A percentile compares a stretch with the other conserved stretches of the same genome.
Evolutionary conservation across 2,329 filamentous ascomycete species (phyloP).

Genomic region (Aureobasidium leucospermi): DNA sequence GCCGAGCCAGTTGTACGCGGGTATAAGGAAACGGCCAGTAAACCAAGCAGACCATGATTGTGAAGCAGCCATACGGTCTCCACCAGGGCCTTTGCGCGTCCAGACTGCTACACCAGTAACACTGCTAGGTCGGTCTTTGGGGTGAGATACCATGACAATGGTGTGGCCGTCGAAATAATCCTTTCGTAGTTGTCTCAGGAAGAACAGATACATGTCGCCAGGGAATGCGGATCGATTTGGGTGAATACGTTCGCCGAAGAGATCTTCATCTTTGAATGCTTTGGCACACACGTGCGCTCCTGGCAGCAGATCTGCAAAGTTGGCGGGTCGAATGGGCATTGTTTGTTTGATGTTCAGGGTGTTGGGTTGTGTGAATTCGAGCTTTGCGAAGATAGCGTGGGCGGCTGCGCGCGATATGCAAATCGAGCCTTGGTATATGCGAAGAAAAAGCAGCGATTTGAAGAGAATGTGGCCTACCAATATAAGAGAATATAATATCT

Average conservation of each 20-base stretch:
- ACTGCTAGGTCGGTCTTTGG: background rate
- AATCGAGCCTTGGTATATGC: background rate
- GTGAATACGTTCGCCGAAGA: constrained; percentile 22
- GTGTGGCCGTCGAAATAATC: constrained; percentile 7
- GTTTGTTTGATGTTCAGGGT: background rate
- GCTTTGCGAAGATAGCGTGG: no score
- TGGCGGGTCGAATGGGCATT: constrained; percentile 23
- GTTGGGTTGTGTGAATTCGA: background rate
- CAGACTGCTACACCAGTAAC: constrained; percentile 24
- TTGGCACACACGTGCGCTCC: constrained; percentile 20
- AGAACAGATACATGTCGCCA: constrained; percentile 22
- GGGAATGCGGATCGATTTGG: constrained; percentile 21
- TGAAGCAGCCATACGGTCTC: constrained; percentile 2
- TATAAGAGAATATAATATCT: background rate
- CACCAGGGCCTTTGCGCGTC: constrained; percentile 17
- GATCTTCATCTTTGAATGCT: constrained; percentile 22
- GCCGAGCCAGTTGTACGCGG: constrained; percentile 19
- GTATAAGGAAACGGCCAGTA: constrained; percentile 13
- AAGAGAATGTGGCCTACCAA: background rate
- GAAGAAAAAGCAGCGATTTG: no score
- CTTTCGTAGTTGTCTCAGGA: constrained; percentile 20
- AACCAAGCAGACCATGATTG: constrained; percentile 13
- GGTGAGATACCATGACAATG: constrained; percentile 6
- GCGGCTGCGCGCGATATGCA: background rate
- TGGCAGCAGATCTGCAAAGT: constrained; percentile 21